Evolutionary conservation across 164 flowering plant species (phyloP).

Genomic region (Pachysandra terminalis): DNA sequence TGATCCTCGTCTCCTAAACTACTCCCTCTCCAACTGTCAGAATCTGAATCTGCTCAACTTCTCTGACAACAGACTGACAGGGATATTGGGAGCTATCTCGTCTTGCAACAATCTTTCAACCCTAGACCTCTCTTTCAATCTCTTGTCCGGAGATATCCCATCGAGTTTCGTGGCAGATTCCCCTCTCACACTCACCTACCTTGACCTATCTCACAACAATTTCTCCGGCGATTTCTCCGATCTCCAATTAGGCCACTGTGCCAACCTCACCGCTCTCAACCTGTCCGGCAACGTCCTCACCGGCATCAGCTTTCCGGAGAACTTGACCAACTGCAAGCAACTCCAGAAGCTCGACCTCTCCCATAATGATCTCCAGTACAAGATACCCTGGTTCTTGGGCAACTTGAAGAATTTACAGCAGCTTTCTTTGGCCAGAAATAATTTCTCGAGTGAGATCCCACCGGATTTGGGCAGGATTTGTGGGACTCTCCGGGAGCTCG

Average conservation of each 20-base stretch:
- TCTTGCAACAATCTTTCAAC: constrained; percentile 40
- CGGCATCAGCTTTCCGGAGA: constrained; percentile 38
- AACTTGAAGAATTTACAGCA: constrained; percentile 37
- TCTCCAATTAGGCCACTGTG: constrained; percentile 44
- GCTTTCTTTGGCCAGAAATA: constrained; percentile 49
- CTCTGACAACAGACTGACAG: constrained; percentile 52
- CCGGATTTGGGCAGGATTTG: constrained; percentile 44
- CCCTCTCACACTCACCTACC: constrained; percentile 22
- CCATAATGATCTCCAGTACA: constrained; percentile 31
- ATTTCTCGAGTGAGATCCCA: constrained; percentile 60
- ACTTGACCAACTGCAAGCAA: constrained; percentile 39
- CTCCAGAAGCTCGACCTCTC: constrained; percentile 54
- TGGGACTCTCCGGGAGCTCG: constrained; percentile 46
- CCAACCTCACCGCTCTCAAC: constrained; percentile 46
- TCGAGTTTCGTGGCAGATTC: constrained; percentile 21
- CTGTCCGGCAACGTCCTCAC: constrained; percentile 49
- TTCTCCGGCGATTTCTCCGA: constrained; percentile 47
- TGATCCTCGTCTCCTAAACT: constrained; percentile 27
- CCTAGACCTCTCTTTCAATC: constrained; percentile 56
- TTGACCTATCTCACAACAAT: constrained; percentile 66
- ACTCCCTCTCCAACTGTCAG: constrained; percentile 35
- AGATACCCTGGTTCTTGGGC: constrained; percentile 49
- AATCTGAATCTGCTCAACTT: constrained; percentile 49
- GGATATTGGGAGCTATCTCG: constrained; percentile 23
- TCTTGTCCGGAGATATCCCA: constrained; percentile 47